Evolutionary conservation across 306 rosid species (phyloP), one percentile per base, ranked within the genome.

Genomic region (Quercus robur): DNA sequence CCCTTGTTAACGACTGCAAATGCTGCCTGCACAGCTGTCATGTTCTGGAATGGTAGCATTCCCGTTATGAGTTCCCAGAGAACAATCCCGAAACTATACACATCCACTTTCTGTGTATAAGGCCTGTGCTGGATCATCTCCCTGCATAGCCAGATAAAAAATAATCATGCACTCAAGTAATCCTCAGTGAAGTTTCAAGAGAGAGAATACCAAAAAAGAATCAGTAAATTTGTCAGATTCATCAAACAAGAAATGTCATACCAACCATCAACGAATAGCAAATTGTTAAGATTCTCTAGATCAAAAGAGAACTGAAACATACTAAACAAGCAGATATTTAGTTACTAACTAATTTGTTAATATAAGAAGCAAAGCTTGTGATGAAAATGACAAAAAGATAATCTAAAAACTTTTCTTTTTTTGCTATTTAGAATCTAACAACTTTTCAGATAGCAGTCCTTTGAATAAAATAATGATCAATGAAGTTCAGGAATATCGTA

Each of bases 51-150:
- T 5, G 97, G 98, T 74, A 95, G 97, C 97, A 91, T 89, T 46
- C 99, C 98, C 0, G 99, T 93, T 4, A 95, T 91, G 57, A 95
- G 97, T 70, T 95, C 99, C 99, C 98, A 95, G 20, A 95, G 97
- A 70, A 95, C 99, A 61, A 95, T 95, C 56, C 98, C 98, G 69
- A 95, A 95, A 87, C 99, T 95, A 70, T 95, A 95, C 75, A 95
- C 92, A 75, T 95, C 99, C 80, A 95, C 99, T 64, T 93, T 93
- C 80, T 91, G 97, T 7, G 97, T 95, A 89, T 95, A 95, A 15
- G 95, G 98, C 96, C 98, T 89, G 77, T 95, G 99, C 85, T 95
- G 98, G 84, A 95, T 95, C 99, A 95, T 95, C 93, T 95, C 99
- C 84, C 99, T 95, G 91, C 83, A 84, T 25, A 77, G 64, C 23